Evolutionary conservation across 2,329 filamentous ascomycete genomes (phyloP).

Genomic region (Exophiala xenobiotica): DNA sequence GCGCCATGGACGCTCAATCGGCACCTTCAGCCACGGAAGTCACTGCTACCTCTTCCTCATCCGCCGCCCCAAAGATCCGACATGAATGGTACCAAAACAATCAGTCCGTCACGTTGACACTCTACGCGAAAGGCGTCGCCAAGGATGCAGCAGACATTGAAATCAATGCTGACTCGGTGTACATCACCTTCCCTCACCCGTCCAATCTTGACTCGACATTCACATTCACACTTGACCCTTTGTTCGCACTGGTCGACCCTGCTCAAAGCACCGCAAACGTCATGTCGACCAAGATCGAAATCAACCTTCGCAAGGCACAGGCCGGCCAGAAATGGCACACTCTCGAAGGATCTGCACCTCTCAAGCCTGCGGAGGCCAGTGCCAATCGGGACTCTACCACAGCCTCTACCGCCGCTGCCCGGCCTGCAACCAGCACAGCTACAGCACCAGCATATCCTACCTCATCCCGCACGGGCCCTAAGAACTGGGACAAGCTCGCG

Average conservation of each 20-base stretch:
- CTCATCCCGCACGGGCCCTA: slow-evolving; percentile 77
- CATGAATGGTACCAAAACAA: slow-evolving; percentile 68
- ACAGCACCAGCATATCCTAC: slow-evolving; percentile 72
- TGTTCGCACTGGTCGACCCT: slow-evolving; percentile 66
- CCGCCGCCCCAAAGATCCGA: slow-evolving; percentile 59
- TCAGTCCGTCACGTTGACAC: slow-evolving; percentile 60
- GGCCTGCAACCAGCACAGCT: slow-evolving; percentile 19
- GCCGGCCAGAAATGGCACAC: slow-evolving; percentile 67
- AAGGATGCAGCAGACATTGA: slow-evolving; percentile 21
- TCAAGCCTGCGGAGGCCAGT: slow-evolving; percentile 25
- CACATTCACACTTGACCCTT: slow-evolving; percentile 63
- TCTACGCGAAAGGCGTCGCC: slow-evolving; percentile 63
- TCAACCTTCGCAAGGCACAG: slow-evolving; percentile 67
- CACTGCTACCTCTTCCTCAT: slow-evolving; percentile 30
- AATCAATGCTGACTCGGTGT: slow-evolving; percentile 43
- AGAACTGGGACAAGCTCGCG: slow-evolving; percentile 86
- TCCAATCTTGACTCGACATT: slow-evolving; percentile 53
- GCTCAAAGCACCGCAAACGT: slow-evolving; percentile 62
- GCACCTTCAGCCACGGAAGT: too few relatives aligned
- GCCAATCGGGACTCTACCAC: slow-evolving; percentile 26
- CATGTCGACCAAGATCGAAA: slow-evolving; percentile 76
- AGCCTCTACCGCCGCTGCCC: slow-evolving; percentile 23
- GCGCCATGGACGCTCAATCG: slow-evolving; percentile 7
- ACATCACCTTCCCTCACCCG: slow-evolving; percentile 58
- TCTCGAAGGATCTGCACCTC: slow-evolving; percentile 50